These are phyloP conservation scores for Ustilago trichophora DNA, from an alignment of 1,284 basidiomycete species.

Conservation along the genomic window DNA sequence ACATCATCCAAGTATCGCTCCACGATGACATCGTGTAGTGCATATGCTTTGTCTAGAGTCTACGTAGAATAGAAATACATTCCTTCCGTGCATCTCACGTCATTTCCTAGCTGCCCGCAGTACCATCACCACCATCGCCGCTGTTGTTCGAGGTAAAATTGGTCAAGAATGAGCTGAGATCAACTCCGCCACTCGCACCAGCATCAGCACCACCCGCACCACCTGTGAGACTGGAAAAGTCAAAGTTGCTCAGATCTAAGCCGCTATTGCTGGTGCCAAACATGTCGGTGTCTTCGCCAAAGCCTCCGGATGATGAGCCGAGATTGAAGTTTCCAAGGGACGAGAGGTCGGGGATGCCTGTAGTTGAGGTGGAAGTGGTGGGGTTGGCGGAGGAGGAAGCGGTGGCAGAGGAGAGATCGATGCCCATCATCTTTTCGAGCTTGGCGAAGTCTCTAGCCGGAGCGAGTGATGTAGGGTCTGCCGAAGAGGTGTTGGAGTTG, in stretches of 20 bases:
- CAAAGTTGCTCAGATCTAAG: conserved; percentile 42
- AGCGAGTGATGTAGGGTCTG: conserved; percentile 5
- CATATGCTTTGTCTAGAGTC: too few relatives aligned
- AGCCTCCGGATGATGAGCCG: not conserved
- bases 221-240: conserved; percentile 34
- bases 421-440: conserved; percentile 45
- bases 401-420: conserved; percentile 23
- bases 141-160: conserved; percentile 47
- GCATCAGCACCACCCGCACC: conserved; percentile 62
- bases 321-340: conserved; percentile 23
- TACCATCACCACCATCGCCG: conserved; percentile 59
- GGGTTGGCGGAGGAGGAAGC: not conserved
- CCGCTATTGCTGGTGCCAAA: conserved; percentile 19
- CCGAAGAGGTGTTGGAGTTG: conserved; percentile 2
- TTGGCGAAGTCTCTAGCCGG: conserved; percentile 24
- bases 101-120: conserved; percentile 27
- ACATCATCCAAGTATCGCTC: too few relatives aligned
- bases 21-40: too few relatives aligned
- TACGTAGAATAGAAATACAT: conserved; percentile 47
- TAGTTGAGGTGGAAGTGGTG: not conserved
- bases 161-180: conserved; percentile 63
- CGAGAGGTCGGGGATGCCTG: conserved; percentile 5
- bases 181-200: conserved; percentile 62
- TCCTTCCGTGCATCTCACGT: conserved; percentile 33
- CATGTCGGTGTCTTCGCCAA: conserved; percentile 19